Evolutionary conservation across 306 rosid species (phyloP).

Genomic region (Calophaca sinica): DNA sequence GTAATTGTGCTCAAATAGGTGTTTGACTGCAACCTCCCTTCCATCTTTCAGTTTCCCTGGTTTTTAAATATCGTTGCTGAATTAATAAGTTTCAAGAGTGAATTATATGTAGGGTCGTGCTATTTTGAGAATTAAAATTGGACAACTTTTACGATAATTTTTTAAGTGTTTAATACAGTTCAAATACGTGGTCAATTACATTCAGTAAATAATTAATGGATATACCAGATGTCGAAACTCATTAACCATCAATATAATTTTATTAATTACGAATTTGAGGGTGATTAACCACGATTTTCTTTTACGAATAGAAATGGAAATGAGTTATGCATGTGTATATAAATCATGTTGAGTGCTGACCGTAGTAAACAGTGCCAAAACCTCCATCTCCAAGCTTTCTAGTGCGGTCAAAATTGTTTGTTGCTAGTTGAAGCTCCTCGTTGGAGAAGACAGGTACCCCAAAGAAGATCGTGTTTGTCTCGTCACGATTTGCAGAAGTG

Average conservation of each 20-base stretch:
- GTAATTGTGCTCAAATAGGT: conserved; percentile 65
- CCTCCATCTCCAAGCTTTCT: conserved; percentile 76
- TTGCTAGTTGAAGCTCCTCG: conserved; percentile 65
- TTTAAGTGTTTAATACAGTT: too few relatives aligned
- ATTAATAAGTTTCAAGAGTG: conserved; percentile 25
- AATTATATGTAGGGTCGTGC: too few relatives aligned
- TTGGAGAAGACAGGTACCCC: conserved; percentile 61
- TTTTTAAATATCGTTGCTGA: conserved; percentile 4
- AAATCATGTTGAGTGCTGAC: conserved; percentile 39
- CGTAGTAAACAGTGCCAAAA: conserved; percentile 68
- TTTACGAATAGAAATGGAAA: too few relatives aligned
- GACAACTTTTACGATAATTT: too few relatives aligned
- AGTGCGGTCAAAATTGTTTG: conserved; percentile 56
- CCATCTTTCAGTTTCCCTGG: conserved; percentile 77
- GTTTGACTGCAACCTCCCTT: conserved; percentile 86
- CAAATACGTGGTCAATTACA: too few relatives aligned
- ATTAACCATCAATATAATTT: too few relatives aligned
- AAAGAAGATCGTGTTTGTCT: conserved; percentile 48
- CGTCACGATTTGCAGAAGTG: conserved; percentile 34
- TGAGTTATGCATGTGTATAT: too few relatives aligned
- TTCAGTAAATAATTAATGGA: too few relatives aligned
- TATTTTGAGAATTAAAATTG: too few relatives aligned
- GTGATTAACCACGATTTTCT: too few relatives aligned
- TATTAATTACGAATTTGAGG: too few relatives aligned
- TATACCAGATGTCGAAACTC: too few relatives aligned